A percentile compares a stretch with the other conserved stretches of the same genome.
These are phyloP conservation scores for Cyclotella atomus DNA, from an alignment of 108 stramenopile genomes.

Conservation along the genomic window DNA sequence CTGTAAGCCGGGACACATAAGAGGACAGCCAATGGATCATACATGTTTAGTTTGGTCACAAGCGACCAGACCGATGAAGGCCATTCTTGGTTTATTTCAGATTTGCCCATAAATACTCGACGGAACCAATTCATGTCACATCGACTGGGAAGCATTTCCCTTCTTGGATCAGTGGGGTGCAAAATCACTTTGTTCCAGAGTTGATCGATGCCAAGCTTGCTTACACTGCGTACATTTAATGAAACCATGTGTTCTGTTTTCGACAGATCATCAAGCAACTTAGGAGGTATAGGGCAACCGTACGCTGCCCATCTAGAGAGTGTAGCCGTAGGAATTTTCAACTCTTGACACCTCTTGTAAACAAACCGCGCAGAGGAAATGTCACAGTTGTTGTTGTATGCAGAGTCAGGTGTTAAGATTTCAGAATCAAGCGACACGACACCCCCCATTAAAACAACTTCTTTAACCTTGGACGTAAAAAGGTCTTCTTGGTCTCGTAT, in stretches of 20 bases:
- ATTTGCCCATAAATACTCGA: slow-evolving; percentile 40
- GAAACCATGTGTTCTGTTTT: slow-evolving; percentile 54
- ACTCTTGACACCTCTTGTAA: slow-evolving; percentile 47
- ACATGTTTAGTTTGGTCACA: slow-evolving; percentile 50
- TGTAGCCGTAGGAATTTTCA: slow-evolving; percentile 45
- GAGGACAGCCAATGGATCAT: slow-evolving; percentile 49
- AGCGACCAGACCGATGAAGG: slow-evolving; percentile 38
- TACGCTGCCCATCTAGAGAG: slow-evolving; percentile 55
- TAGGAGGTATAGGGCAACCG: slow-evolving; percentile 45
- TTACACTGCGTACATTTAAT: slow-evolving; percentile 38
- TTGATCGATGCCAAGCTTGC: slow-evolving; percentile 37
- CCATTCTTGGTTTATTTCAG: slow-evolving; percentile 24
- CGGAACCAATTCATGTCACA: slow-evolving; percentile 52
- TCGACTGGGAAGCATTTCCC: slow-evolving; percentile 49
- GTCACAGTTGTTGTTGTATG: slow-evolving; percentile 55
- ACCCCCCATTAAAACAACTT: slow-evolving; percentile 51
- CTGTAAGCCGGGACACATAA: slow-evolving; percentile 48
- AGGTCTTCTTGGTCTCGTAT: slow-evolving; percentile 47
- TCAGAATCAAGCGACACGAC: slow-evolving; percentile 38
- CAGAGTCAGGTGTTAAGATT: slow-evolving; percentile 45
- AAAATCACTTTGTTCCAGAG: slow-evolving; percentile 54
- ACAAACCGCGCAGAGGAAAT: slow-evolving; percentile 43
- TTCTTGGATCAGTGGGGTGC: slow-evolving; percentile 34
- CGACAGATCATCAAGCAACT: slow-evolving; percentile 39
- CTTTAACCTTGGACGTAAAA: slow-evolving; percentile 49